Evolutionary conservation across 139 green algal species (phyloP), one percentile per base, ranked within the genome.

Genomic region (Desmodesmus armatus): DNA sequence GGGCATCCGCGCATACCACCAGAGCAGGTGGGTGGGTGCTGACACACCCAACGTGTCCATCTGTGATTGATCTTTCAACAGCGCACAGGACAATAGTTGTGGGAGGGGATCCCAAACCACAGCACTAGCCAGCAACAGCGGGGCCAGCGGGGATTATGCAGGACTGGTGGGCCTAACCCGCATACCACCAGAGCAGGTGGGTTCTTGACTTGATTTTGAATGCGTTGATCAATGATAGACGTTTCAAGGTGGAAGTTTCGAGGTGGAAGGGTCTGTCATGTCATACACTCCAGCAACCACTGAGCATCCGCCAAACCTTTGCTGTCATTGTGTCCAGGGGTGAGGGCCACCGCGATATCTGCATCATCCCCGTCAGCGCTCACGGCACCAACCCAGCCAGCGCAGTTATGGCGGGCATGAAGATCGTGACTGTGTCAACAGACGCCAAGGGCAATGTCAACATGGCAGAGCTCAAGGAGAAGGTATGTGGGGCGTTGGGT

Each of bases 331-430:
- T n/a, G 39, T 53, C 31, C 53, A 90, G 92, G 73, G 94, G 94
- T 33, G 94, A 99, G 72, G 47, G 79, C 70, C 91, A 98, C 87
- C 94, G 97, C 83, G 94, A 99, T 83, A 89, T 99, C 29, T 99
- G 97, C 95, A 99, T 99, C 92, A 99, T 99, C 91, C 98, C 98
- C 25, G 93, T 97, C 9, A 98, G 94, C 23, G 97, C 97, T 6
- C 97, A 99, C 90, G 96, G 97, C 78, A 99, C 97, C 84, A 99
- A 99, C 94, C 98, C 98, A 19, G 98, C 98, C 43, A 96, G 91
- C 3, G 98, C 98, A 19, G 94, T 97, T 69, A 99, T 99, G 98
- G 94, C 93, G 3, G 98, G 98, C 89, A 99, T 99, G 96, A 97
- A 96, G 85, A 97, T 99, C 65, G 96, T 98, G 6, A 91, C 91